Evolutionary conservation across 225 moss, liverwort and hornwort species (phyloP), one percentile per base, ranked within the genome.

Genomic region (Climacium dendroides): DNA sequence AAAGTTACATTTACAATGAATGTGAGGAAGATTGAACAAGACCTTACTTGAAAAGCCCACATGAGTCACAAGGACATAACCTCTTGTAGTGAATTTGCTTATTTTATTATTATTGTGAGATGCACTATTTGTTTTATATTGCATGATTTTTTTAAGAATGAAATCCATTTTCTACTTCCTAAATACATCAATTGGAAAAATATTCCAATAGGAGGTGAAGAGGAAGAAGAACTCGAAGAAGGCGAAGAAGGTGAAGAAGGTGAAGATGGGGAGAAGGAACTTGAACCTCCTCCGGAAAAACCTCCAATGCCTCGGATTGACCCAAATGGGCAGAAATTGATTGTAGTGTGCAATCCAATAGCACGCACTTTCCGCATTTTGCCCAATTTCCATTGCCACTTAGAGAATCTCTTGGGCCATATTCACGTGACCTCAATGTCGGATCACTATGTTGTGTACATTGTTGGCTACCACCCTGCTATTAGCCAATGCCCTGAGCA

Each of bases 311-410:
- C 86, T 8, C 87, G 74, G 0, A 89, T 92, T 13, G 86, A 94
- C 19, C 94, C 94, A 0, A 91, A 92, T 63, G 94, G 92, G 5
- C 92, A 94, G 8, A 92, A 94, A 74, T 22, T 94, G 50, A 90
- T 94, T 19, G 92, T 92, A 5, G 92, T 94, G 2, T 92, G 94
- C 64, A 94, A 94, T 64, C 94, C 94, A 0, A 77, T 92, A 52
- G 91, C 94, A 3, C 87, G 94, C 5, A 92, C 94, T 2, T 94
- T 90, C 54, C 89, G 90, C 17, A 90, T 92, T 41, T 34, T 92
- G 16, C 94, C 94, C 1, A 74, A 90, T 45, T 78, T 92, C 11
- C 94, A 94, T 20, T 94, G 94, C 61, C 94, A 94, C 74, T n/a
- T 94, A 0, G 90, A 94, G 26, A 92, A 91, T 77, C 86, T 94